phyloP scores from a whole-genome alignment of 2,329 filamentous ascomycete genomes.

The Colletotrichum salicis region DNA sequence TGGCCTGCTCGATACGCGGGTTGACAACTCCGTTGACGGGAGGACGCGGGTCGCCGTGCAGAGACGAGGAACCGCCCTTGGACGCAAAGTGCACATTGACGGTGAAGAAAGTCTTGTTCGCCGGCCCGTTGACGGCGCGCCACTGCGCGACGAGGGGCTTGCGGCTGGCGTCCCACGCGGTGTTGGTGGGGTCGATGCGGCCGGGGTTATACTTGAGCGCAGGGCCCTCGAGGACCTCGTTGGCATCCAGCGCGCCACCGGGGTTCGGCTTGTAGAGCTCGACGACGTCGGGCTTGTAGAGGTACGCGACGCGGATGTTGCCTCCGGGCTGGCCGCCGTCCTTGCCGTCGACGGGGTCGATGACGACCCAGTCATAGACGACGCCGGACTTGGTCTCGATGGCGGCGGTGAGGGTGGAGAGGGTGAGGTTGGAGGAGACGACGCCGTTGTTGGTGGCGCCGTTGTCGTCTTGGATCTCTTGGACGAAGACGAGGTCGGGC shows the following conservation, averaged over 20 bases:
- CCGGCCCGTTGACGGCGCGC: conserved; percentile 64
- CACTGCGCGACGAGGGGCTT: conserved; percentile 76
- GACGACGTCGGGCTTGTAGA: conserved; percentile 72
- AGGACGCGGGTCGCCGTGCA: conserved; percentile 73
- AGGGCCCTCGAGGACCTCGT: conserved; percentile 66
- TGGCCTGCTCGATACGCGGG: conserved; percentile 65
- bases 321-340: conserved; percentile 76
- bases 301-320: conserved; percentile 77
- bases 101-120: conserved; percentile 70
- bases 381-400: conserved; percentile 59
- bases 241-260: conserved; percentile 64
- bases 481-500: conserved; percentile 74
- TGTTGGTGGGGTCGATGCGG: conserved; percentile 70
- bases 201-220: conserved; percentile 76
- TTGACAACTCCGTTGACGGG: conserved; percentile 73
- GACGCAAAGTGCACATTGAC: conserved; percentile 76
- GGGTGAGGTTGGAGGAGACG: conserved; percentile 66
- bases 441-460: conserved; percentile 70
- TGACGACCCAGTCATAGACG: conserved; percentile 68
- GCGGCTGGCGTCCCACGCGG: conserved; percentile 69
- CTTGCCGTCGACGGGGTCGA: conserved; percentile 67
- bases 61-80: conserved; percentile 72
- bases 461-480: conserved; percentile 77
- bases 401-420: conserved; percentile 63
- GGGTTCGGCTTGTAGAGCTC: conserved; percentile 68